phyloP scores from a whole-genome alignment of 495 filamentous ascomycete species.

The Lindgomyces ingoldianus region DNA sequence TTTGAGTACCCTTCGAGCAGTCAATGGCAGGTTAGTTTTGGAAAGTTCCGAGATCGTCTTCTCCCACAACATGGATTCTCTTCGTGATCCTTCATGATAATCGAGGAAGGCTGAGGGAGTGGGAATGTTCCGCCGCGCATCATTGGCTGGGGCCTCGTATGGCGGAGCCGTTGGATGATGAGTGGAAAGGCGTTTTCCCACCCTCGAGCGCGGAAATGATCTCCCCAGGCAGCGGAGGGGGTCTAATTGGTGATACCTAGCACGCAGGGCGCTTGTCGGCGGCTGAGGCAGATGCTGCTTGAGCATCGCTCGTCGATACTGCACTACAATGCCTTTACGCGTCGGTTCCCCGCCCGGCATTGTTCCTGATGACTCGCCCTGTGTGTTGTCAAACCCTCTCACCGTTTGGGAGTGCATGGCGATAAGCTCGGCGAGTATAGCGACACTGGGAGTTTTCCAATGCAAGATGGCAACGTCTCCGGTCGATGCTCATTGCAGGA shows the following conservation, averaged over 20 bases:
- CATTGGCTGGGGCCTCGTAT: constrained; percentile 17
- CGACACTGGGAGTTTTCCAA: constrained; percentile 4
- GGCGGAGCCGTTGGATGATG: not conserved
- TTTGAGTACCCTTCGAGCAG: not conserved
- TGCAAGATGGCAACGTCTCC: constrained; percentile 25
- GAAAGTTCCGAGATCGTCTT: not conserved
- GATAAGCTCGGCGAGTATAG: constrained; percentile 7
- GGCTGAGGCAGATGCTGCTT: not conserved
- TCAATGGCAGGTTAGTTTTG: not conserved
- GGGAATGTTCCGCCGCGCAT: not conserved
- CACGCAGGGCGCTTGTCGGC: not conserved
- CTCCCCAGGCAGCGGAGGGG: not conserved
- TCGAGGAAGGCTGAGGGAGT: not conserved
- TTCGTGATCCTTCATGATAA: not conserved
- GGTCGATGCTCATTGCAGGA: constrained; percentile 10
- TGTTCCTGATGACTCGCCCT: not conserved
- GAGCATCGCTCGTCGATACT: not conserved
- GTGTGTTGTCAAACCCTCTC: not conserved
- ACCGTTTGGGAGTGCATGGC: constrained; percentile 1
- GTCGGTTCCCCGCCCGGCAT: not conserved
- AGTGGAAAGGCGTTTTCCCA: not conserved
- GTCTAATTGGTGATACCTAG: not conserved
- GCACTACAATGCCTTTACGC: not conserved
- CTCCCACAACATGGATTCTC: not conserved
- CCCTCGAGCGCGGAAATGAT: not conserved